Conservation (phyloP, 2,329 filamentous ascomycete genomes). For the Botrytis tulipae region DNA sequence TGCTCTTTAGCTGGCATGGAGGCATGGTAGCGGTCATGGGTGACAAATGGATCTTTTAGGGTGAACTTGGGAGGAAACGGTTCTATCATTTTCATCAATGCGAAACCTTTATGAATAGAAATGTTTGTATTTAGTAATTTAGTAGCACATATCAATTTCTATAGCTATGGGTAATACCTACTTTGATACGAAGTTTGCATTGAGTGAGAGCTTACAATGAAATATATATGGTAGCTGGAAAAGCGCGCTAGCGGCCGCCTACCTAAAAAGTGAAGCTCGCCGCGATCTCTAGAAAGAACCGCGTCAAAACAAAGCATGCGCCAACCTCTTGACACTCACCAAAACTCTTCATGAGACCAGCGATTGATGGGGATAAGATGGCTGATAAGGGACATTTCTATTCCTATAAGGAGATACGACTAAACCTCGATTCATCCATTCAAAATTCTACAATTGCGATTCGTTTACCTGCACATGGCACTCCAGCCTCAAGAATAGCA, state of each 20-base stretch:
- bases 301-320: conserved; percentile 31
- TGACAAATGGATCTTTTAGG: conserved; percentile 16
- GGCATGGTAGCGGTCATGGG: conserved; percentile 22
- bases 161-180: background rate
- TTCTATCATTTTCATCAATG: conserved; percentile 9
- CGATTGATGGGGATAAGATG: conserved; percentile 66
- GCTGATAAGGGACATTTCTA: conserved; percentile 59
- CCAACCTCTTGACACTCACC: conserved; percentile 22
- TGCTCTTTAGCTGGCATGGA: conserved; percentile 10
- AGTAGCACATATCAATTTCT: background rate
- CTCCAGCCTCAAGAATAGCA: conserved; percentile 38
- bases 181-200: background rate
- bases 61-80: background rate
- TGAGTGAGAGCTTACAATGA: background rate
- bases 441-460: conserved; percentile 69
- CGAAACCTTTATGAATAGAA: background rate
- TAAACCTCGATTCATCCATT: conserved; percentile 75
- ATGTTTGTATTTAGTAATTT: conserved; percentile 9
- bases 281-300: conserved; percentile 22
- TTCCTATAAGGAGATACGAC: conserved; percentile 82
- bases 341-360: conserved; percentile 24
- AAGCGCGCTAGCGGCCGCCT: conserved; percentile 23
- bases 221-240: conserved; percentile 7
- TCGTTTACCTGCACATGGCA: conserved; percentile 57
- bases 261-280: conserved; percentile 25